These are phyloP conservation scores for Tarenaya hassleriana DNA, from an alignment of 345 rosid genomes.

Conservation along the genomic window DNA sequence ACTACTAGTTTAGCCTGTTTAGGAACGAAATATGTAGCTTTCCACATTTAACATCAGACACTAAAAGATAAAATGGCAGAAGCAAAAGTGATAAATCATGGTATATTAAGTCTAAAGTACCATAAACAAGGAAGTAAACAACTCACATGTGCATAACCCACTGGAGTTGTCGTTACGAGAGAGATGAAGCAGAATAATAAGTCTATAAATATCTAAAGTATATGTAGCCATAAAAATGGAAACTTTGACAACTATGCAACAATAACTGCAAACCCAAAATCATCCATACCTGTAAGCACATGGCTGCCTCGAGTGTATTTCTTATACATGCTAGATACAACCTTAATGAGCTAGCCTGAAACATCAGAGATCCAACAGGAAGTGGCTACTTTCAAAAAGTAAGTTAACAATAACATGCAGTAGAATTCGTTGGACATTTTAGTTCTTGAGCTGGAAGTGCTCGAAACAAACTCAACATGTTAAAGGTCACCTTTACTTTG, in stretches of 20 bases:
- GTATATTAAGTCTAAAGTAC: no score
- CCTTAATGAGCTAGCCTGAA: constrained; percentile 65
- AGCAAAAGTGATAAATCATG: no score
- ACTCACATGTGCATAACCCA: constrained; percentile 10
- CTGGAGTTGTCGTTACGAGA: constrained; percentile 3
- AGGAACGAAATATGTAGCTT: not conserved
- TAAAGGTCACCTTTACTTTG: no score
- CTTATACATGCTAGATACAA: constrained; percentile 77
- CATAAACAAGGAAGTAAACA: no score
- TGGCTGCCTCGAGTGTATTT: constrained; percentile 87
- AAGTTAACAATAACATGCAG: no score
- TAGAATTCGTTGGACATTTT: no score
- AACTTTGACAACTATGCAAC: not conserved
- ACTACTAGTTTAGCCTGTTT: constrained; percentile 6
- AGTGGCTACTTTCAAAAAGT: no score
- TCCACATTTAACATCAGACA: not conserved
- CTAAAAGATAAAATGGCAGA: not conserved
- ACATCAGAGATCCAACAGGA: no score
- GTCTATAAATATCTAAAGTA: not conserved
- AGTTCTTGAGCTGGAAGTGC: not conserved
- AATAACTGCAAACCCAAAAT: not conserved
- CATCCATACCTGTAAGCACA: constrained; percentile 76
- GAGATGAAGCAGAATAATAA: constrained; percentile 5
- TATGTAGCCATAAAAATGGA: constrained; percentile 7
- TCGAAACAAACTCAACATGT: no score